These are phyloP conservation scores for Pythium folliculosum DNA, from an alignment of 352 stramenopile genomes.

Conservation along the genomic window DNA sequence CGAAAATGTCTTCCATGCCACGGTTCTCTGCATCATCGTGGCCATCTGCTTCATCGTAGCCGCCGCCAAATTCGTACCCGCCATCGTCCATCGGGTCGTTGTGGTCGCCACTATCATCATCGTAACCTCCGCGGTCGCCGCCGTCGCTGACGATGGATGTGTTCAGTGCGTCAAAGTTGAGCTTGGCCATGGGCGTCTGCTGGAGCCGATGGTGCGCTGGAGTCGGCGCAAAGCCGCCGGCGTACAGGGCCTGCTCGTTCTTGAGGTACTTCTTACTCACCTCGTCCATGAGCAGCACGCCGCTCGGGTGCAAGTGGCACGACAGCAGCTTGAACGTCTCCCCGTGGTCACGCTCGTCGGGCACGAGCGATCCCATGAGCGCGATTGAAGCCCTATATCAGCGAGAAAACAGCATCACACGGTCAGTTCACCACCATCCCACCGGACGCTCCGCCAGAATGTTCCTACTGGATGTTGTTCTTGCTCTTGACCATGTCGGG, in stretches of 20 bases:
- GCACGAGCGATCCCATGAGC: slow-evolving; percentile 79
- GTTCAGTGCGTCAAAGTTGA: slow-evolving; percentile 35
- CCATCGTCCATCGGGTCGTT: slow-evolving; percentile 26
- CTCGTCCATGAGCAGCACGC: slow-evolving; percentile 79
- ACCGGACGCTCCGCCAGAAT: background rate
- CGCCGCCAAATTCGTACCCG: slow-evolving; percentile 33
- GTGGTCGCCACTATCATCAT: slow-evolving; percentile 33
- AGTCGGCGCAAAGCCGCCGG: background rate
- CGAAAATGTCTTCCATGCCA: slow-evolving; percentile 23
- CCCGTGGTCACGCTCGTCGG: slow-evolving; percentile 73
- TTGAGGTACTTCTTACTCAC: slow-evolving; percentile 70
- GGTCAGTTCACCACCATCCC: slow-evolving; percentile 1
- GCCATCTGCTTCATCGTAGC: slow-evolving; percentile 32
- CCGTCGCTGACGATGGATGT: slow-evolving; percentile 19
- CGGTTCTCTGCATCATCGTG: slow-evolving; percentile 12
- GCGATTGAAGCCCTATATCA: slow-evolving; percentile 61
- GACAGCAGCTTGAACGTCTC: slow-evolving; percentile 87
- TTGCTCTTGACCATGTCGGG: slow-evolving; percentile 41
- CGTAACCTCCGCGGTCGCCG: slow-evolving; percentile 21
- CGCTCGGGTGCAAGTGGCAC: slow-evolving; percentile 70
- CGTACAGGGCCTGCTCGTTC: slow-evolving; percentile 17
- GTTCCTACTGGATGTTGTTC: slow-evolving; percentile 64
- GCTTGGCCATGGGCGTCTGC: slow-evolving; percentile 30
- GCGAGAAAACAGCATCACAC: background rate
- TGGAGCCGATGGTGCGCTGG: slow-evolving; percentile 11